Conservation (phyloP, 768 basidiomycete genomes). For the Strobilomyces confusus region DNA sequence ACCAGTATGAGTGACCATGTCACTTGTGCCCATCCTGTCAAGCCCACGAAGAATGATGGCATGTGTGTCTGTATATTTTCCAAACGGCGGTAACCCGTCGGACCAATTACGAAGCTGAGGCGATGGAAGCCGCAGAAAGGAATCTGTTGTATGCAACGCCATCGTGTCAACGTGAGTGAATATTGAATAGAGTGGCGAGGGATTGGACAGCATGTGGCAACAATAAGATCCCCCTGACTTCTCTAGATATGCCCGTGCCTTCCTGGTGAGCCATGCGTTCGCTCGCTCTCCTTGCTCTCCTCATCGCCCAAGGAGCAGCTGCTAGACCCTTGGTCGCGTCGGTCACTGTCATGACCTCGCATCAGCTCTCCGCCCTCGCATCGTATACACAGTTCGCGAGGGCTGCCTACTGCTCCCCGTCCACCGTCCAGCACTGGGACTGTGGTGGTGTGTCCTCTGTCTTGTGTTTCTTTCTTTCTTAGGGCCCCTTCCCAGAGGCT, state of each 20-base stretch:
- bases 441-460: slow-evolving; percentile 37
- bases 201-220: too few species aligned
- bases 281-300: slow-evolving; percentile 4
- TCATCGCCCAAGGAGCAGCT: neutral
- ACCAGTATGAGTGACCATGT: too few species aligned
- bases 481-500: slow-evolving; percentile 18
- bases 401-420: slow-evolving; percentile 49
- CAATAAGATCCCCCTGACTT: neutral
- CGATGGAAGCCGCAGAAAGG: too few species aligned
- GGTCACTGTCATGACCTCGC: slow-evolving; percentile 25
- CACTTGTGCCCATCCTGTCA: too few species aligned
- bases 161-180: too few species aligned
- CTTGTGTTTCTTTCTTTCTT: neutral
- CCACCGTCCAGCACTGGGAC: slow-evolving; percentile 35
- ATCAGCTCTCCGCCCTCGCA: slow-evolving; percentile 35
- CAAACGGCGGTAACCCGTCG: too few species aligned
- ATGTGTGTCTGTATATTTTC: too few species aligned
- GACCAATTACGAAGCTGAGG: too few species aligned
- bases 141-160: too few species aligned
- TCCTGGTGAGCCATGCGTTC: neutral
- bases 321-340: slow-evolving; percentile 4
- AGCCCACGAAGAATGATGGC: too few species aligned
- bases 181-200: too few species aligned
- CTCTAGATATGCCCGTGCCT: neutral
- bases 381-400: slow-evolving; percentile 52